Conservation (phyloP, 768 basidiomycete species). For the Termitomyces sp. region DNA sequence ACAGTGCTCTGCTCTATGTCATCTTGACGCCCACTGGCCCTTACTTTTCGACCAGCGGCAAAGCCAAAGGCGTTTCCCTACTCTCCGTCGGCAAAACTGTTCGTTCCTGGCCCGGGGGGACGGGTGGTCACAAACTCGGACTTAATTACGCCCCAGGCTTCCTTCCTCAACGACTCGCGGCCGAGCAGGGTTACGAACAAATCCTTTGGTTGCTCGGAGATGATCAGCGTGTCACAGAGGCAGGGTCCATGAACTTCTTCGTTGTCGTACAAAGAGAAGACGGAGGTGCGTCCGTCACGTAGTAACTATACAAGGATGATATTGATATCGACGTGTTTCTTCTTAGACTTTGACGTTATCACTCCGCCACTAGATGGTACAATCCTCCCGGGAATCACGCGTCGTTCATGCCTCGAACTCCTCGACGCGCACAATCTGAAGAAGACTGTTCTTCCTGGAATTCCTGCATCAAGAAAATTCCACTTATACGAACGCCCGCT, state of each 20-base stretch:
- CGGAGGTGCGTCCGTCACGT: constrained; percentile 32
- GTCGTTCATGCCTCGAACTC: constrained; percentile 67
- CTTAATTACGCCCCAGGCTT: constrained; percentile 60
- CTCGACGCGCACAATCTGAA: constrained; percentile 52
- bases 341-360: constrained; percentile 60
- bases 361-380: constrained; percentile 85
- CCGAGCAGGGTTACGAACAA: constrained; percentile 66
- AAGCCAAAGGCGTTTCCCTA: constrained; percentile 49
- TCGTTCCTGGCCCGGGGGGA: constrained; percentile 54
- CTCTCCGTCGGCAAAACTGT: constrained; percentile 35
- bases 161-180: constrained; percentile 60
- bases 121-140: constrained; percentile 75
- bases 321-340: not conserved
- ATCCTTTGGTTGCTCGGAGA: constrained; percentile 74
- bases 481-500: constrained; percentile 52
- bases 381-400: constrained; percentile 89
- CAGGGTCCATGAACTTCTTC: constrained; percentile 81
- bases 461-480: constrained; percentile 30
- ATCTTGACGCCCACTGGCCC: constrained; percentile 69
- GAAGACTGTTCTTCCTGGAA: constrained; percentile 32
- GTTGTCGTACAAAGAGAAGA: constrained; percentile 55
- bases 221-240: constrained; percentile 45
- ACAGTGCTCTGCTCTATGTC: constrained; percentile 70
- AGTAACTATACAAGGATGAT: not conserved
- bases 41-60: constrained; percentile 54